Base-by-base conservation (phyloP, 331 rosid species). In the Pyracantha coccinea region DNA sequence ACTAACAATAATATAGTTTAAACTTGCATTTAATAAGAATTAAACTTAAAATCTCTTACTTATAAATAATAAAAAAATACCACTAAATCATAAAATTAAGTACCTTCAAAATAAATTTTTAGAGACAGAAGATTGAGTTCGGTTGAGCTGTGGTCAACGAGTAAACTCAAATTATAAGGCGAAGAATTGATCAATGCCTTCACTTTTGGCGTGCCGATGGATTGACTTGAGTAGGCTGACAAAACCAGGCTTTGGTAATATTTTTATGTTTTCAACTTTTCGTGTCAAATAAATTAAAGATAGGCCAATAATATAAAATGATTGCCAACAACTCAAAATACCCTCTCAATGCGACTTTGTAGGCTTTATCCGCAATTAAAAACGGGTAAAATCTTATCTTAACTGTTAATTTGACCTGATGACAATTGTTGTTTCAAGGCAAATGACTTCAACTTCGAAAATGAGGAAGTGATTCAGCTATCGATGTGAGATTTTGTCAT, bases 31-130 rank as follows among this genome's bases (percentile, higher is more conserved):
- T 38, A 4, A 0, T 0, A 3, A 38, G 0, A 38, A 38, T 38
- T 38, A 0, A 38, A 38, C 0, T 0, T 38, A 38, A 38, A 38
- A 38, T 0, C 1, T 38, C 0, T 38, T 0, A 38, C 0, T 38
- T 38, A 38, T 38, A 38, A 10, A 0, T 38, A 1, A 38, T n/a
- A 3, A 3, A 38, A 0, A 10, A 38, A 38, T 38, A 38, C 0
- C 1, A 9, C 13, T 38, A 38, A 38, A 38, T 2, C 0, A 38
- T 38, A 35, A 0, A 35, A 35, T 0, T 35, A 38, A 38, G 4
- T 2, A 0, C 0, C 4, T 38, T 4, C 14, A 0, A 0, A 38
- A 38, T 4, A 38, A 2, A 1, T 38, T 38, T 38, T 38, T 0
- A 3, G 1, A 3, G 1, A 35, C 4, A 10, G 14, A 38, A 3